Percentiles rank a stretch among this genome's conserved stretches.
Conservation (phyloP, 768 basidiomycete species). For the Lactarius sanguifluus region DNA sequence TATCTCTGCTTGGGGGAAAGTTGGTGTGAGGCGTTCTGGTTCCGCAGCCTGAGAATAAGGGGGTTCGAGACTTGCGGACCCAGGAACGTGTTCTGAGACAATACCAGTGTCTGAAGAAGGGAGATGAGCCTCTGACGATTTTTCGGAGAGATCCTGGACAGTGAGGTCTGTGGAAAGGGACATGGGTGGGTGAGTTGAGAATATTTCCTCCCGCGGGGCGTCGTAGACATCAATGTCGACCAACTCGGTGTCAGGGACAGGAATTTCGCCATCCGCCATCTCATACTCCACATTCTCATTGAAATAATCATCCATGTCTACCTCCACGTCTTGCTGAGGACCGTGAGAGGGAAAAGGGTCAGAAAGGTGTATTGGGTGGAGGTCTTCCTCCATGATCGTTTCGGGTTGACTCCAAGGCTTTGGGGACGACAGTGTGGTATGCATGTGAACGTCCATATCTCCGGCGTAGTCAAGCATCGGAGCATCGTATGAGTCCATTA, state of each 20-base stretch:
- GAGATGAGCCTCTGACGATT: conserved; percentile 7
- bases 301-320: conserved; percentile 31
- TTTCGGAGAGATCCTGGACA: conserved; percentile 9
- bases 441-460: conserved; percentile 30
- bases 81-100: conserved; percentile 72
- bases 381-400: conserved; percentile 30
- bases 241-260: conserved; percentile 22
- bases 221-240: conserved; percentile 30
- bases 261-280: conserved; percentile 28
- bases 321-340: conserved; percentile 30
- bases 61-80: conserved; percentile 47
- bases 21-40: conserved; percentile 13
- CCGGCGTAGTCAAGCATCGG: conserved; percentile 30
- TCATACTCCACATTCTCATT: conserved; percentile 29
- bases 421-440: conserved; percentile 30
- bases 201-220: conserved; percentile 24
- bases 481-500: conserved; percentile 30
- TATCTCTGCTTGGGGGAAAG: background rate
- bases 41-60: conserved; percentile 38
- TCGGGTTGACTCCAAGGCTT: conserved; percentile 28
- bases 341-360: conserved; percentile 16
- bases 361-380: conserved; percentile 14
- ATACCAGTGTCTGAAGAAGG: conserved; percentile 47
- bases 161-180: conserved; percentile 9
- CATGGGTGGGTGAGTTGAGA: conserved; percentile 7